These are phyloP conservation scores for Torulaspora pretoriensis DNA, from an alignment of 1,139 yeast species.

Conservation along the genomic window DNA sequence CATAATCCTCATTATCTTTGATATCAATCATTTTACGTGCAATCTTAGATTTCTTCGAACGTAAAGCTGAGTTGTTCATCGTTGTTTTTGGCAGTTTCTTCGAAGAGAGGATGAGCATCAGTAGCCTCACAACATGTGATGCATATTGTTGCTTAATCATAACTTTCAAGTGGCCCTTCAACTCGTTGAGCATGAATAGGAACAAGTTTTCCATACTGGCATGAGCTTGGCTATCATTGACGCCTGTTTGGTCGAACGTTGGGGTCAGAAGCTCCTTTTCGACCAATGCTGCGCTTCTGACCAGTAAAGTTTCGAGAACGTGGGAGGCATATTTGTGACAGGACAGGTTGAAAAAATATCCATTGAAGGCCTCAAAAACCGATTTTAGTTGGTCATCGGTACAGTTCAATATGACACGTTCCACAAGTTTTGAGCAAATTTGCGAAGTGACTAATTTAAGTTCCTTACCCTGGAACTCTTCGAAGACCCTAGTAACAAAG, in stretches of 20 bases:
- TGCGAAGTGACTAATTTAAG: slow-evolving; percentile 90
- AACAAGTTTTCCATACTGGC: slow-evolving; percentile 62
- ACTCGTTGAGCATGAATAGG: slow-evolving; percentile 60
- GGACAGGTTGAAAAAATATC: slow-evolving; percentile 70
- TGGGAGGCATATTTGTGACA: slow-evolving; percentile 92
- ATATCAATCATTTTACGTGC: slow-evolving; percentile 93
- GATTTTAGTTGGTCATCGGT: slow-evolving; percentile 60
- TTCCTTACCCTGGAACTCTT: slow-evolving; percentile 87
- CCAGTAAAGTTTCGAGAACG: slow-evolving; percentile 81
- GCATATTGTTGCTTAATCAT: slow-evolving; percentile 78
- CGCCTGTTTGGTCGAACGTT: slow-evolving; percentile 34
- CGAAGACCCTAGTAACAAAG: slow-evolving; percentile 72
- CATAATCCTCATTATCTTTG: slow-evolving; percentile 67
- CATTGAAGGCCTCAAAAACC: slow-evolving; percentile 62
- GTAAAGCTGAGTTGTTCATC: slow-evolving; percentile 64
- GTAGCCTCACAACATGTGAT: slow-evolving; percentile 76
- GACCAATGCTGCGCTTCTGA: slow-evolving; percentile 67
- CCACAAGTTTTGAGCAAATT: slow-evolving; percentile 88
- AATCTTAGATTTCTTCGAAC: slow-evolving; percentile 82
- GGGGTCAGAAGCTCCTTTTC: slow-evolving; percentile 60
- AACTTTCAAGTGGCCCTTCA: slow-evolving; percentile 52
- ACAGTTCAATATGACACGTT: slow-evolving; percentile 70
- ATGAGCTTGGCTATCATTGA: slow-evolving; percentile 39
- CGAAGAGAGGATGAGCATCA: slow-evolving; percentile 70
- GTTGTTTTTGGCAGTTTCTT: slow-evolving; percentile 76